These are phyloP conservation scores for Sphagnum magellanicum DNA, from an alignment of 228 moss, liverwort and hornwort species.

Conservation along the genomic window DNA sequence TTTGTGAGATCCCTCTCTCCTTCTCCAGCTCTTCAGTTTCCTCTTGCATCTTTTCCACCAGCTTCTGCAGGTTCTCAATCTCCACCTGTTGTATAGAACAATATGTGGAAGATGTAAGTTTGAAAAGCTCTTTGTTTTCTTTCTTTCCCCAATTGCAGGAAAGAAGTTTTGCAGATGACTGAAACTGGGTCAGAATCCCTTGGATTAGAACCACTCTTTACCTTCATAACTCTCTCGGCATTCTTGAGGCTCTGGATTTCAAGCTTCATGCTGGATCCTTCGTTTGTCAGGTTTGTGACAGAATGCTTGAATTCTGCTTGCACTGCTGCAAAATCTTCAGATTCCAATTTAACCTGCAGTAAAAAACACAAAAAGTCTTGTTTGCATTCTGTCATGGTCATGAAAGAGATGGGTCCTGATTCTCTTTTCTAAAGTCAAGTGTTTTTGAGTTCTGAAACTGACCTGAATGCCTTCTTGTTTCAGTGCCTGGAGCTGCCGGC, in stretches of 20 bases:
- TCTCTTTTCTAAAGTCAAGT: too few species aligned
- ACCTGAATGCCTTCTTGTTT: conserved; percentile 26
- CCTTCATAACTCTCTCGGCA: conserved; percentile 32
- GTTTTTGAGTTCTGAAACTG: neutral
- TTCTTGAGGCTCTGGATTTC: conserved; percentile 38
- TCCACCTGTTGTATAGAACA: conserved; percentile 16
- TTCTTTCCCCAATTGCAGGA: too few species aligned
- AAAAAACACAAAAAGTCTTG: too few species aligned
- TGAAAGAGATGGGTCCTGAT: too few species aligned
- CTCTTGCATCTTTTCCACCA: conserved; percentile 57
- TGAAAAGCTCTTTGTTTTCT: too few species aligned
- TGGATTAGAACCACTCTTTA: neutral
- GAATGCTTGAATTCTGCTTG: conserved; percentile 30
- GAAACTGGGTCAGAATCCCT: too few species aligned
- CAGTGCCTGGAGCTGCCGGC: conserved; percentile 16
- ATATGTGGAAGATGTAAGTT: too few species aligned
- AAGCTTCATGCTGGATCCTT: conserved; percentile 38
- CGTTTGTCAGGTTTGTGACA: conserved; percentile 40
- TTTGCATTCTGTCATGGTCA: too few species aligned
- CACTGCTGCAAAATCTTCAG: conserved; percentile 19
- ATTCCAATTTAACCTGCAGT: conserved; percentile 17
- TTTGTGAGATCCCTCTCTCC: conserved; percentile 34
- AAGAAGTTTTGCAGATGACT: too few species aligned
- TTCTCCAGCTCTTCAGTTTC: conserved; percentile 44
- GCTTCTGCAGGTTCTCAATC: conserved; percentile 40